Percentiles rank a stretch among this genome's conserved stretches.
These are phyloP conservation scores for Groenewaldozyma sp. DNA, from an alignment of 1,139 yeast genomes.

Conservation along the genomic window DNA sequence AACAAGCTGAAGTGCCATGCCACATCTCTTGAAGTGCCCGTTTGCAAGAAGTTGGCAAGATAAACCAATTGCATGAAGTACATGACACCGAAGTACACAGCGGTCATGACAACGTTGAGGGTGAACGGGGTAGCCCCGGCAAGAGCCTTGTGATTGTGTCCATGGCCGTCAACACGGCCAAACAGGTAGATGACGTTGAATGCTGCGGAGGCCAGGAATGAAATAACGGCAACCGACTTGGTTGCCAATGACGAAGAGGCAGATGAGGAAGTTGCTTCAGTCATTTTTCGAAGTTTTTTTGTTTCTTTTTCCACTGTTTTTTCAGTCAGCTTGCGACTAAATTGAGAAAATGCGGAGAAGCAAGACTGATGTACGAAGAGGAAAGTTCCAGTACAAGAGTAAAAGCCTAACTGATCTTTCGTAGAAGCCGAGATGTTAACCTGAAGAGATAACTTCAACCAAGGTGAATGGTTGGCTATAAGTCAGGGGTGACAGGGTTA, in stretches of 20 bases:
- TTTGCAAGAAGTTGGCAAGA: conserved; percentile 43
- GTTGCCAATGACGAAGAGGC: conserved; percentile 6
- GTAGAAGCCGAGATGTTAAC: no score
- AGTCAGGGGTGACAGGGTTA: no score
- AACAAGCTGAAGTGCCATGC: conserved; percentile 57
- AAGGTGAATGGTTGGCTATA: no score
- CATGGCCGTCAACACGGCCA: conserved; percentile 7
- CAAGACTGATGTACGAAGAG: no score
- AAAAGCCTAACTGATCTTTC: no score
- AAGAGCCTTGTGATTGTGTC: conserved; percentile 5
- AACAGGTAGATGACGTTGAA: conserved; percentile 9
- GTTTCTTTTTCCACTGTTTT: no score
- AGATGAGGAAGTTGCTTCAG: background rate
- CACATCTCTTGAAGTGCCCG: conserved; percentile 36
- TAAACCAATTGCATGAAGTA: conserved; percentile 47
- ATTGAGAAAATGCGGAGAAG: no score
- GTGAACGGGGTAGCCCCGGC: conserved; percentile 56
- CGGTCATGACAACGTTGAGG: conserved; percentile 42
- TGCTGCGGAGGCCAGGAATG: conserved; percentile 7
- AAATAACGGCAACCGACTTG: conserved; percentile 7
- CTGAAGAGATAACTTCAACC: no score
- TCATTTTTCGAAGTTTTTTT: no score
- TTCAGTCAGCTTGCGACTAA: no score
- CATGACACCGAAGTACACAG: conserved; percentile 50
- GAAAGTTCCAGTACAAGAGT: no score